Percentiles rank a stretch among this genome's conserved stretches.
These are phyloP conservation scores for Pneumocystis oryctolagi DNA, from an alignment of 1,139 yeast species.

Conservation along the genomic window DNA sequence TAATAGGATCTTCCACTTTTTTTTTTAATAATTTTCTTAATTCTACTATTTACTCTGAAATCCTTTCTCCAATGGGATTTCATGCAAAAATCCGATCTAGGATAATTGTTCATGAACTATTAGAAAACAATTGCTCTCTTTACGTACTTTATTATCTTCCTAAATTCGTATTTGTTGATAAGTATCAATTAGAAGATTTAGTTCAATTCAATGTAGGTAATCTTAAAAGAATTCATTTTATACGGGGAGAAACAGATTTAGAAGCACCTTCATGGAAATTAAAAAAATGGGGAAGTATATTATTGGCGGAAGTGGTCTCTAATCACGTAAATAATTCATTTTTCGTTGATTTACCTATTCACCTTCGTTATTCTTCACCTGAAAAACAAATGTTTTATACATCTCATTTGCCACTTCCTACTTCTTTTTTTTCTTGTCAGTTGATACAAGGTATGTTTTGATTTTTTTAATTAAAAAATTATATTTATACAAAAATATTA, in stretches of 20 bases:
- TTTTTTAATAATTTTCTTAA: not conserved
- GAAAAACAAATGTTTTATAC: not conserved
- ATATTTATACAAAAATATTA: not conserved
- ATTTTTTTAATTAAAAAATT: not conserved
- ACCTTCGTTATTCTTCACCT: not conserved
- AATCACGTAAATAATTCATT: not conserved
- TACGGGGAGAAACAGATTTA: conserved; percentile 7
- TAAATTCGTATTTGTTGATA: not conserved
- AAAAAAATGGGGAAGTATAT: conserved; percentile 5
- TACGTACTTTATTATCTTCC: not conserved
- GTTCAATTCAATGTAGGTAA: not conserved
- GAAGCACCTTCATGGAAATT: conserved; percentile 8
- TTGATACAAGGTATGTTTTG: not conserved
- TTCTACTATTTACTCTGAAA: not conserved
- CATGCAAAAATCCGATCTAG: not conserved
- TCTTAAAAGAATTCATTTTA: not conserved
- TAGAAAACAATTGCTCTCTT: not conserved
- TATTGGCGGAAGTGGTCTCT: not conserved
- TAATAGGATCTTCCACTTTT: not conserved
- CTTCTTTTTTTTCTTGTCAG: not conserved
- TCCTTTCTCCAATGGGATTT: not conserved
- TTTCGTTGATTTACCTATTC: not conserved
- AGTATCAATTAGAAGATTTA: not conserved
- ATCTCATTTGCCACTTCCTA: not conserved
- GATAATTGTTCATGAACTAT: not conserved